phyloP scores from a whole-genome alignment of 2,329 filamentous ascomycete genomes.

The Chalara sp. region DNA sequence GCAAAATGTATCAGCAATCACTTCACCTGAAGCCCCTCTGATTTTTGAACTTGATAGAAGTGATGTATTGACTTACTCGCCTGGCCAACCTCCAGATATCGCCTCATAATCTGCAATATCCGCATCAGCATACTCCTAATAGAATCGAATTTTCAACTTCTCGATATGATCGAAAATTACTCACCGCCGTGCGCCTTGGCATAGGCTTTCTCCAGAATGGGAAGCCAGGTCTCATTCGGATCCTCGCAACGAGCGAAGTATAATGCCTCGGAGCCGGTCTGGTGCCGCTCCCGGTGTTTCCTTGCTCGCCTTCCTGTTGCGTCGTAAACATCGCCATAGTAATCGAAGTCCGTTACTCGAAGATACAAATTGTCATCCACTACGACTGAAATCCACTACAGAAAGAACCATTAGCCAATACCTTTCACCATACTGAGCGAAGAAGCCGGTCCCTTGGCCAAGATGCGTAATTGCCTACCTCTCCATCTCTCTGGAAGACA shows the following conservation, averaged over 20 bases:
- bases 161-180: too few relatives aligned
- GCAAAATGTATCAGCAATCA: background rate
- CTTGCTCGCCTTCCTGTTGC: constrained; percentile 40
- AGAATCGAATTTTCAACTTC: too few relatives aligned
- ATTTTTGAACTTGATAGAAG: background rate
- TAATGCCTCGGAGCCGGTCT: constrained; percentile 59
- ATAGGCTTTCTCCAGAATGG: constrained; percentile 73
- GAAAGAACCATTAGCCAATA: too few relatives aligned
- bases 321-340: constrained; percentile 48
- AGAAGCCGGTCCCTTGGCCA: too few relatives aligned
- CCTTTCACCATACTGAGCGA: too few relatives aligned
- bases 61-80: constrained; percentile 14
- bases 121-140: too few relatives aligned
- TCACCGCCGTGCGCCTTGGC: constrained; percentile 68
- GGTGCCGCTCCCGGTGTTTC: constrained; percentile 42
- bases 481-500: constrained; percentile 78
- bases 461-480: constrained; percentile 26
- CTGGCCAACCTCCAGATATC: constrained; percentile 61
- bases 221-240: constrained; percentile 75
- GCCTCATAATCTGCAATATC: constrained; percentile 49
- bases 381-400: constrained; percentile 73
- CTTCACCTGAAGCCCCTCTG: background rate
- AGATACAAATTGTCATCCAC: constrained; percentile 87
- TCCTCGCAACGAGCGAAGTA: constrained; percentile 71
- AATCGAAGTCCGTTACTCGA: constrained; percentile 75